Conservation (phyloP, 495 filamentous ascomycete genomes). For the Aspergillus nidulans region DNA sequence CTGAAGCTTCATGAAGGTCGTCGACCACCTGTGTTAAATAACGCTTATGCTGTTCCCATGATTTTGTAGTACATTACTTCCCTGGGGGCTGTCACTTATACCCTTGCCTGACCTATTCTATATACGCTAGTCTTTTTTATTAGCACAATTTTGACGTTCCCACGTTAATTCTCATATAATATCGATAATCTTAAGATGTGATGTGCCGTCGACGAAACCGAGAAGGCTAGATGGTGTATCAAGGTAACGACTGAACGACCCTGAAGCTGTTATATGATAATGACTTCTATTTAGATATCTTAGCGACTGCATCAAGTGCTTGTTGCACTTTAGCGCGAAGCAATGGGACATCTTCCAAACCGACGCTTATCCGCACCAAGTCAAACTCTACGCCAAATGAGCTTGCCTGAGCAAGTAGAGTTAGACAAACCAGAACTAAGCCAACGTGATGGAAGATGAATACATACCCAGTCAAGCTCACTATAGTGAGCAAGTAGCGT, state of each 20-base stretch:
- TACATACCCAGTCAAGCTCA: constrained; percentile 80
- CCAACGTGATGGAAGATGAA: background rate
- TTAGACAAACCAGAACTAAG: constrained; percentile 13
- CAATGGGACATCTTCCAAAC: constrained; percentile 71
- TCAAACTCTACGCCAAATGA: constrained; percentile 72
- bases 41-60: background rate
- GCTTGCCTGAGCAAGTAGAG: constrained; percentile 49
- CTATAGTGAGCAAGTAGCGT: constrained; percentile 87
- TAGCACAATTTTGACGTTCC: background rate
- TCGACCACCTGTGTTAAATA: background rate
- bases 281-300: constrained; percentile 7
- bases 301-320: constrained; percentile 44
- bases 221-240: too few relatives aligned
- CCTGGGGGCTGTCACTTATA: background rate
- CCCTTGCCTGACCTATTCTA: background rate
- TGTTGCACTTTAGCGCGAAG: constrained; percentile 46
- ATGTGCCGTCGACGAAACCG: too few relatives aligned
- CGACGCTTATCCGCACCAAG: constrained; percentile 83
- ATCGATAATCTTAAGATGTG: too few relatives aligned
- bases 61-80: background rate
- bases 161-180: background rate
- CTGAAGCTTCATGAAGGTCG: too few relatives aligned
- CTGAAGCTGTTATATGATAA: too few relatives aligned
- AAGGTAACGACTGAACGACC: too few relatives aligned
- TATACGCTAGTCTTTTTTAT: background rate